These are phyloP conservation scores for Nakaseomyces bracarensis DNA, from an alignment of 1,139 yeast species.

Conservation along the genomic window DNA sequence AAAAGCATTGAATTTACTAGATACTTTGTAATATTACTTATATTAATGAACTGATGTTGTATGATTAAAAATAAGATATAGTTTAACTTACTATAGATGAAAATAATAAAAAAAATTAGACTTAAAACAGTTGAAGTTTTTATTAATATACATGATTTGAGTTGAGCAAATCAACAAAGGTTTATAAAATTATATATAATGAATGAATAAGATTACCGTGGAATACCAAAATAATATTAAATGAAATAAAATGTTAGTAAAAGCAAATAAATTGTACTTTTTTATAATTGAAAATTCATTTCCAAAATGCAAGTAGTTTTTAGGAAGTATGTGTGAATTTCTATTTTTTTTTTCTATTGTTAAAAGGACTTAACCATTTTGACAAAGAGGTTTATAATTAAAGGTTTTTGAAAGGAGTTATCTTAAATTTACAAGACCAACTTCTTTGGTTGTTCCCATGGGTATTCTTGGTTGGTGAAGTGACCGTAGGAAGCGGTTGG, in stretches of 20 bases:
- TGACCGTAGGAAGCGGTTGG: slow-evolving; percentile 98
- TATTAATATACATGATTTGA: slow-evolving; percentile 18
- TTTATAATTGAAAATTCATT: background rate
- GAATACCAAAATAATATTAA: slow-evolving; percentile 5
- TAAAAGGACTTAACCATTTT: background rate
- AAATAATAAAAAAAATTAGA: background rate
- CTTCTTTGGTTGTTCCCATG: slow-evolving; percentile 95
- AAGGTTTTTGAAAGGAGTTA: too few relatives aligned
- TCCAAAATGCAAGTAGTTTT: background rate
- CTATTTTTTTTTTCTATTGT: background rate
- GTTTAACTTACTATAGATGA: background rate
- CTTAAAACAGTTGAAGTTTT: slow-evolving; percentile 6
- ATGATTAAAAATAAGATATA: background rate
- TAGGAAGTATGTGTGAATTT: background rate
- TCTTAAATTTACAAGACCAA: slow-evolving; percentile 51
- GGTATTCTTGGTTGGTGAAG: slow-evolving; percentile 94
- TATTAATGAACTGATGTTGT: background rate
- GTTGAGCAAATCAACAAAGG: slow-evolving; percentile 17
- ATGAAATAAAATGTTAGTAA: background rate
- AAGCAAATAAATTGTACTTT: background rate
- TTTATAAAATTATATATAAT: slow-evolving; percentile 6
- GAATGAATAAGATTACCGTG: slow-evolving; percentile 6
- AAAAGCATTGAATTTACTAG: slow-evolving; percentile 48
- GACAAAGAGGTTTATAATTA: too few relatives aligned
- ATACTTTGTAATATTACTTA: slow-evolving; percentile 10